Base-by-base conservation (phyloP, 1,139 yeast species). In the Hemisphaericaspora xylofermentans region DNA sequence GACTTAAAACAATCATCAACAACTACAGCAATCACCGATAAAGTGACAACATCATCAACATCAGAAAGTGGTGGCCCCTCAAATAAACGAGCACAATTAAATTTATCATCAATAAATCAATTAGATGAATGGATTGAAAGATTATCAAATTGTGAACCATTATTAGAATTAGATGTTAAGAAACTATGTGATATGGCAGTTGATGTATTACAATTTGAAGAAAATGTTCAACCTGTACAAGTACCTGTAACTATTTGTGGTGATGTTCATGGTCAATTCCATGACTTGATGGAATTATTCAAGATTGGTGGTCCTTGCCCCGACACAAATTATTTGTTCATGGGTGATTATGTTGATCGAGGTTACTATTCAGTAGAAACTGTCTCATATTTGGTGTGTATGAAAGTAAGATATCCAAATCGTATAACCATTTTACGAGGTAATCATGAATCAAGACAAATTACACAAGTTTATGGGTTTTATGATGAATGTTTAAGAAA, bases 181-280 rank as follows among this genome's bases (percentile, higher is more conserved):
- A 78, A 78, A 54, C 74, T 93, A 48, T 93, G 98, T 60, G 76
- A 79, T 44, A 84, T 86, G 76, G 96, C 96, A n/a, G 87, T 88
- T 54, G 98, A 93, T 50, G 83, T 93, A 33, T 72, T 93, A 52
- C 91, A 89, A 60, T 82, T 80, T 52, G 98, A 94, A 68, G 86
- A 91, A 49, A 93, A 94, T 61, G 96, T 93, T 37, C 96, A 91
- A 59, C 89, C 91, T 6, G 96, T 93, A 33, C 88, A 84, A 53
- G 94, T 96, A 1, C 98, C 98, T 3, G 77, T 88, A 35, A 89
- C 97, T 1, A 97, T 93, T 12, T 93, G 98, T 71, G 98, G 98
- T 51, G 98, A 93, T 65, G 95, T 93, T 51, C 98, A 93, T 64
- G 98, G 98, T 6, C 98, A 93, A 64, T 93, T 93, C 61, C 98